phyloP scores from a whole-genome alignment of 73 alveolate species.

The Paramecium bursaria region DNA sequence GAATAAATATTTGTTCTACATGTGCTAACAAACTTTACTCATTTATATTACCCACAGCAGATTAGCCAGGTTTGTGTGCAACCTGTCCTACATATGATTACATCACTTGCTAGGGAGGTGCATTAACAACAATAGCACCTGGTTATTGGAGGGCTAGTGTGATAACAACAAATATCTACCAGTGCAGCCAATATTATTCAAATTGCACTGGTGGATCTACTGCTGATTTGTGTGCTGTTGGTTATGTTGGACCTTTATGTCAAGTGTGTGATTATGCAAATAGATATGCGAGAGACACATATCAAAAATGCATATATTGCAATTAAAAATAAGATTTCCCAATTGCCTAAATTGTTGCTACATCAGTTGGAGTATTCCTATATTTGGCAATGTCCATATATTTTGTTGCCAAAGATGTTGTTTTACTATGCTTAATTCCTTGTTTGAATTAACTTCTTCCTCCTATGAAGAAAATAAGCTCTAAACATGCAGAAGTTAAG shows the following conservation, averaged over 20 bases:
- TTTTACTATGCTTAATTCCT: slow-evolving; percentile 29
- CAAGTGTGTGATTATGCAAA: slow-evolving; percentile 34
- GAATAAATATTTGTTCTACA: slow-evolving; percentile 10
- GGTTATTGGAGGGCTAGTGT: slow-evolving; percentile 46
- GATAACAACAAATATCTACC: neutral
- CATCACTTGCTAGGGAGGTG: slow-evolving; percentile 43
- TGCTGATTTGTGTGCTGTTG: neutral
- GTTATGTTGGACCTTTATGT: slow-evolving; percentile 37
- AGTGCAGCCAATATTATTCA: neutral
- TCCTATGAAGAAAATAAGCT: slow-evolving; percentile 34
- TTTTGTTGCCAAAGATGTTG: slow-evolving; percentile 48
- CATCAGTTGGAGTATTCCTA: neutral
- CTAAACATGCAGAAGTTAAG: slow-evolving; percentile 29
- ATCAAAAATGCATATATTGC: slow-evolving; percentile 1
- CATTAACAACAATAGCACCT: neutral
- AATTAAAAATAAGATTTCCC: slow-evolving; percentile 6
- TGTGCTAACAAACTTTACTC: slow-evolving; percentile 20
- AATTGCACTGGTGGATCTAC: slow-evolving; percentile 16
- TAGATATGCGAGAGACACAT: slow-evolving; percentile 41
- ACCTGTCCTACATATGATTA: neutral
- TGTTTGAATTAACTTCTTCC: slow-evolving; percentile 49
- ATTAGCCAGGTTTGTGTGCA: neutral
- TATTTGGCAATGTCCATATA: slow-evolving; percentile 37
- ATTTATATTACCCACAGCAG: neutral
- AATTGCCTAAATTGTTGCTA: neutral